Conservation (phyloP, 2,329 filamentous ascomycete species). For the Paecilomyces formosus region DNA sequence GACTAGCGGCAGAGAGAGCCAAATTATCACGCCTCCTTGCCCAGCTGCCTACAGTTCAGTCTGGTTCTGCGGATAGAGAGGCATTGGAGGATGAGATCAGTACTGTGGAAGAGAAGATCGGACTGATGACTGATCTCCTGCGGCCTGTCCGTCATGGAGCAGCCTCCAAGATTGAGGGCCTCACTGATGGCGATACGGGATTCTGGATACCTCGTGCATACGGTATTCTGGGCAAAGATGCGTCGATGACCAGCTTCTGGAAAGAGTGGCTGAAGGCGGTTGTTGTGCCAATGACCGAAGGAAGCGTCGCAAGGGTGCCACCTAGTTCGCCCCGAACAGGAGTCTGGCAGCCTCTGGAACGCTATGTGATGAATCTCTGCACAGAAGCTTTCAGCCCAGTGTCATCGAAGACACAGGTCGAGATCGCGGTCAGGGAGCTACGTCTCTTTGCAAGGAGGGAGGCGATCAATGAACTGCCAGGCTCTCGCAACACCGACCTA, state of each 20-base stretch:
- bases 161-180: constrained; percentile 91
- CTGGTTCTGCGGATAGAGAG: constrained; percentile 75
- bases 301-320: constrained; percentile 72
- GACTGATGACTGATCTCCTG: constrained; percentile 91
- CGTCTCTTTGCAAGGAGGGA: constrained; percentile 90
- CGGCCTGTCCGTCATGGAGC: constrained; percentile 88
- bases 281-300: constrained; percentile 91
- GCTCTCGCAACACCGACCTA: constrained; percentile 82
- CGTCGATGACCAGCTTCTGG: constrained; percentile 82
- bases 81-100: constrained; percentile 89
- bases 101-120: constrained; percentile 92
- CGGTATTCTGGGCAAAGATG: constrained; percentile 81
- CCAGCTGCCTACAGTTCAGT: constrained; percentile 69
- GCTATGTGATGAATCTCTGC: constrained; percentile 94
- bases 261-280: constrained; percentile 96
- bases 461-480: constrained; percentile 84
- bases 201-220: constrained; percentile 94
- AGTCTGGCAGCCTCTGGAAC: constrained; percentile 91
- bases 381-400: constrained; percentile 89
- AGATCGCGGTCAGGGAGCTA: constrained; percentile 81
- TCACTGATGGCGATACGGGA: constrained; percentile 90
- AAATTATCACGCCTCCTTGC: constrained; percentile 83
- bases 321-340: constrained; percentile 84
- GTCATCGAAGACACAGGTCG: constrained; percentile 90
- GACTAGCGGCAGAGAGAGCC: constrained; percentile 78